phyloP scores from a whole-genome alignment of 2,329 filamentous ascomycete species.

The Fusarium mexicanum region DNA sequence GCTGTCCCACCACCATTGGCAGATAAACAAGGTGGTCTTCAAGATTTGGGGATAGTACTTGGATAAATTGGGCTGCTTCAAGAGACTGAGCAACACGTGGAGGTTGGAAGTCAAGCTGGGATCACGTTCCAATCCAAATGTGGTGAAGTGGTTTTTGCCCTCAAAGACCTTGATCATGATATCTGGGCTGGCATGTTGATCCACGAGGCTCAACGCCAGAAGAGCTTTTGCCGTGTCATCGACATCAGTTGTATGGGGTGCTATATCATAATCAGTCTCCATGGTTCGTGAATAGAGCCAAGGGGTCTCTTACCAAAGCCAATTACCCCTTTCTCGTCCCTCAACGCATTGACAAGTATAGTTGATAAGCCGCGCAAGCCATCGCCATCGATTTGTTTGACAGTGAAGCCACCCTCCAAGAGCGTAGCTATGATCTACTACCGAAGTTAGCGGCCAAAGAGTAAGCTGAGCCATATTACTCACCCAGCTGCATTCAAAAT shows the following conservation, averaged over 20 bases:
- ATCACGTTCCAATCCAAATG: background rate
- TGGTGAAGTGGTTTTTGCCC: background rate
- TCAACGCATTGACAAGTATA: accelerated
- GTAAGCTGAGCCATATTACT: accelerated
- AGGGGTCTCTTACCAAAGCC: background rate
- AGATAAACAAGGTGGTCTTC: background rate
- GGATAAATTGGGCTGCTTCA: background rate
- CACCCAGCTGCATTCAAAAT: constrained; percentile 6
- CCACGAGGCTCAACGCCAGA: background rate
- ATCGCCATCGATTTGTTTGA: background rate
- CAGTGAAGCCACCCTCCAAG: background rate
- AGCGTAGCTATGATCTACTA: background rate
- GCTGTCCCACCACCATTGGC: background rate
- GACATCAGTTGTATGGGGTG: background rate
- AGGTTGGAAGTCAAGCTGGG: background rate
- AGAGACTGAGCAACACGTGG: background rate
- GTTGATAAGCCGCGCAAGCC: background rate
- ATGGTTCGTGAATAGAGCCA: accelerated
- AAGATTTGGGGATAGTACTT: background rate
- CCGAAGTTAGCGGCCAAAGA: accelerated
- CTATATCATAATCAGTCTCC: background rate
- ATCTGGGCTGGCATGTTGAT: background rate
- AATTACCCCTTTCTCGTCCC: background rate
- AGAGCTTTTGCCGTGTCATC: background rate
- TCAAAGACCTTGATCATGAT: background rate